Conservation (phyloP, 768 basidiomycete species). For the Agaricus sinodeliciosus region DNA sequence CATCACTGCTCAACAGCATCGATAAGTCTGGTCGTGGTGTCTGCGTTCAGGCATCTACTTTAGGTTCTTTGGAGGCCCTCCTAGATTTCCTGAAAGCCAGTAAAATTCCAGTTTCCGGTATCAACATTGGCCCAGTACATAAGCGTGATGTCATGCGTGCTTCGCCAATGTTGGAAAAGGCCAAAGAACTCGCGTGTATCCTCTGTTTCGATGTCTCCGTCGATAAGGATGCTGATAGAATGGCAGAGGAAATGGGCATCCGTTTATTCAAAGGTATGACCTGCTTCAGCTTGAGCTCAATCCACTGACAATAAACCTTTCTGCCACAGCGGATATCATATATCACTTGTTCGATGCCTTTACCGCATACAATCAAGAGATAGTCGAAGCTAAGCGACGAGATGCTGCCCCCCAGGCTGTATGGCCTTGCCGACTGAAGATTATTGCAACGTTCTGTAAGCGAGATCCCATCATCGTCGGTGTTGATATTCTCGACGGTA, state of each 20-base stretch:
- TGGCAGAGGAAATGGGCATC: slow-evolving; percentile 94
- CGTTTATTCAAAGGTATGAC: slow-evolving; percentile 82
- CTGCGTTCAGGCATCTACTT: slow-evolving; percentile 94
- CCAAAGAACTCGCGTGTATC: slow-evolving; percentile 90
- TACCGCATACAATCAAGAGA: slow-evolving; percentile 88
- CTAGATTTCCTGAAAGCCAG: slow-evolving; percentile 91
- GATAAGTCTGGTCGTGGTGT: slow-evolving; percentile 96
- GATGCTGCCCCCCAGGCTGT: slow-evolving; percentile 94
- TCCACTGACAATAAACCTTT: not conserved
- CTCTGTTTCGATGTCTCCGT: slow-evolving; percentile 95
- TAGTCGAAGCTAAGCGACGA: slow-evolving; percentile 83
- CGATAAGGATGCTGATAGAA: slow-evolving; percentile 86
- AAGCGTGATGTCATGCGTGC: slow-evolving; percentile 92
- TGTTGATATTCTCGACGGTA: slow-evolving; percentile 92
- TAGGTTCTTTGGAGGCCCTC: slow-evolving; percentile 94
- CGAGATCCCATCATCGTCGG: slow-evolving; percentile 97
- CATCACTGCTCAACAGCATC: slow-evolving; percentile 79
- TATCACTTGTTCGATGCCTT: slow-evolving; percentile 98
- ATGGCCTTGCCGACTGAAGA: slow-evolving; percentile 94
- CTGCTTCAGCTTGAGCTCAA: not conserved
- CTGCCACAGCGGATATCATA: slow-evolving; percentile 84
- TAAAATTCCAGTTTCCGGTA: slow-evolving; percentile 96
- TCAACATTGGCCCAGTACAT: slow-evolving; percentile 96
- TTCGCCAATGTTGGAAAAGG: slow-evolving; percentile 92
- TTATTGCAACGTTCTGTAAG: slow-evolving; percentile 90